Conservation (phyloP, 768 basidiomycete species). For the Mycena filopes region DNA sequence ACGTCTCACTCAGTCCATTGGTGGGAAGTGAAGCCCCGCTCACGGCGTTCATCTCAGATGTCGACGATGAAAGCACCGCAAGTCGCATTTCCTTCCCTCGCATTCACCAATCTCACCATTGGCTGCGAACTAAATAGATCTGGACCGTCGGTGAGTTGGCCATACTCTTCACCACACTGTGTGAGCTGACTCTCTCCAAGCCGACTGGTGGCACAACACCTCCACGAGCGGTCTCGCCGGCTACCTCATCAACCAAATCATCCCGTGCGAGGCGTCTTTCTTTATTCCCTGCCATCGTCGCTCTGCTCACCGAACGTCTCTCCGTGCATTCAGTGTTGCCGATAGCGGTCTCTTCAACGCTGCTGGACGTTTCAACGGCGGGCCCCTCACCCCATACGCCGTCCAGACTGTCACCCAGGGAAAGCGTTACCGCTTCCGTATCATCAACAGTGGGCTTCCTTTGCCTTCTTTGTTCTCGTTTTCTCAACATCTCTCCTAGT, state of each 20-base stretch:
- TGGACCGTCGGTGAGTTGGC: neutral
- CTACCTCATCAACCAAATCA: slow-evolving; percentile 8
- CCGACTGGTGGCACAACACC: slow-evolving; percentile 36
- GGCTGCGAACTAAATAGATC: too few species aligned
- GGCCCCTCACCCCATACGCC: slow-evolving; percentile 43
- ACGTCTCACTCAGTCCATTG: too few species aligned
- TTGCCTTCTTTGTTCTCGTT: too few species aligned
- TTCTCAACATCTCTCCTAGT: neutral
- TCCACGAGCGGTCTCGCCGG: neutral
- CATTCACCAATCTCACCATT: too few species aligned
- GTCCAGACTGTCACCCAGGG: slow-evolving; percentile 43
- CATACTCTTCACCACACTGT: too few species aligned
- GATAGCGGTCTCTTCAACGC: slow-evolving; percentile 43
- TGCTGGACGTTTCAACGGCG: slow-evolving; percentile 46
- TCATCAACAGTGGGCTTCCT: slow-evolving; percentile 37
- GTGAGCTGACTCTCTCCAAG: too few species aligned
- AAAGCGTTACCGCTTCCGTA: slow-evolving; percentile 53
- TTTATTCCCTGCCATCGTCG: too few species aligned
- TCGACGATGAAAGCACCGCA: slow-evolving; percentile 43
- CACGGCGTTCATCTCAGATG: too few species aligned
- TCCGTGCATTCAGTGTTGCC: slow-evolving; percentile 9
- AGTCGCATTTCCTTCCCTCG: neutral
- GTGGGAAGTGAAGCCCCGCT: too few species aligned
- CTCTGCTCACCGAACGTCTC: too few species aligned
- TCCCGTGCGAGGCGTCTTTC: neutral